Evolutionary conservation across 106 monocot genomes (phyloP), one percentile per base, ranked within the genome.

Genomic region (Acanthochlamys bracteata): DNA sequence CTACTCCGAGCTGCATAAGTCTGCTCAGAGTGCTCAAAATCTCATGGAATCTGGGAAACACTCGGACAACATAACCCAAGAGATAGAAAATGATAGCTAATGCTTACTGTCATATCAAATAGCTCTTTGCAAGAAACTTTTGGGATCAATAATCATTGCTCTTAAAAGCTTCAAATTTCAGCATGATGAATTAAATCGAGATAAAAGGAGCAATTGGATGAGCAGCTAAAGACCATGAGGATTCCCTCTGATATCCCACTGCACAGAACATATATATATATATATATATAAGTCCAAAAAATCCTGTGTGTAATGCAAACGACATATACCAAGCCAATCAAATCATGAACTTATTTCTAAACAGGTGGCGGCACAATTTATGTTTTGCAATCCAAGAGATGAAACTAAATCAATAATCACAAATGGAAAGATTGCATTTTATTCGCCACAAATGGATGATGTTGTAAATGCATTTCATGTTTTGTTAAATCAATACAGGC

Each of bases 211-310:
- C 69, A 42, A 98, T 70, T 0, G 88, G 91, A 56, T 90, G 96
- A 47, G 88, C 83, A 41, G 91, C 96, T 70, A 98, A 49, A 98
- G 71, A 17, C 91, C 91, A 70, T 77, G 76, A 8, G 74, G 74
- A 77, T 81, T 81, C 22, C 91, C 88, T 59, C 91, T 76, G 49
- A 98, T 79, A 70, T 95, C 95, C 84, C 84, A 95, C 94, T 94
- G 55, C 15, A 55, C 49, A 49, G 10, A 49, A 41, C 15, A n/a
- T 0, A 62, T 4, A 33, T 3, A 3, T 33, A 33, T 33, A 33
- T 33, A 6, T 6, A 33, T 6, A 33, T 3, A 1, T 1, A 33
- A 33, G 33, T 33, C 6, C 33, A 33, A 6, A 33, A 33, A 33
- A 33, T 33, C 33, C 33, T 33, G 33, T 33, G 33, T 6, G 6